These are phyloP conservation scores for Nyssa sinensis DNA, from an alignment of 148 eudicot genomes.

Conservation along the genomic window DNA sequence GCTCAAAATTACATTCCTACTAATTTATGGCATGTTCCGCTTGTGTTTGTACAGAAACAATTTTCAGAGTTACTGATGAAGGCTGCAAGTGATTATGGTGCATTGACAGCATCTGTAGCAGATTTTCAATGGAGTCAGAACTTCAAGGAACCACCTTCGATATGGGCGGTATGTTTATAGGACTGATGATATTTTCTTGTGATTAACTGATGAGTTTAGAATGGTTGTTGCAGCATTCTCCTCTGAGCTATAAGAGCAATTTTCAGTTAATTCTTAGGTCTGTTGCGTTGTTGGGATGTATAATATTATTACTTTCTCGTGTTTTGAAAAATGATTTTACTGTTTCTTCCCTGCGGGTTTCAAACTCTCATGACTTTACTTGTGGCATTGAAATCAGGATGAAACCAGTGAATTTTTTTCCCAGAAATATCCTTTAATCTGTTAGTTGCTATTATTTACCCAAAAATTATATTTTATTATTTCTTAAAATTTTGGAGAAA, in stretches of 20 bases:
- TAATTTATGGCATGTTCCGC: neutral
- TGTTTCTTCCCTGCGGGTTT: neutral
- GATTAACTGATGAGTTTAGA: neutral
- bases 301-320: neutral
- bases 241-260: neutral
- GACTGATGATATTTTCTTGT: conserved; percentile 7
- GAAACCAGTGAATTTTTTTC: neutral
- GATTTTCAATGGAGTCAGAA: conserved; percentile 26
- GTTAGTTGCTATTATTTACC: neutral
- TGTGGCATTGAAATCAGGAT: neutral
- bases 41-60: conserved; percentile 68
- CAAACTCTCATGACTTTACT: neutral
- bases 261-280: neutral
- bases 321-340: neutral
- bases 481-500: neutral
- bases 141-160: neutral
- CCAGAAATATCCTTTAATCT: neutral
- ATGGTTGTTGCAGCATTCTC: neutral
- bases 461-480: neutral
- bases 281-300: neutral
- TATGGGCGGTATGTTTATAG: conserved; percentile 27
- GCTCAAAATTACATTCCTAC: neutral
- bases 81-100: conserved; percentile 99
- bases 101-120: conserved; percentile 84
- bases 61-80: conserved; percentile 93